Conservation (phyloP, 306 rosid genomes). For the Ceratonia siliqua region DNA sequence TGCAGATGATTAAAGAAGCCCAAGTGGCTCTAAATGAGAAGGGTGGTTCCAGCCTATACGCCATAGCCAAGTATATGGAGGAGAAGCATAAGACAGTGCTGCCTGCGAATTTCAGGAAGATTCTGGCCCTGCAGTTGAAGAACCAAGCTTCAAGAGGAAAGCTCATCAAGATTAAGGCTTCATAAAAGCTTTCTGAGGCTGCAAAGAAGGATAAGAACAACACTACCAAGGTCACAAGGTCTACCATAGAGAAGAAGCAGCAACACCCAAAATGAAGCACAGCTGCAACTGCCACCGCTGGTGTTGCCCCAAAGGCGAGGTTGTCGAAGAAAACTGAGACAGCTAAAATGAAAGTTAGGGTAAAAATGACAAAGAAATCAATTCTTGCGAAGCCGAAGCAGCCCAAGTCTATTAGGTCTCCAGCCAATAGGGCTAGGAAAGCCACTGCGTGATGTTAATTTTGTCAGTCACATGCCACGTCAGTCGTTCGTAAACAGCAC, state of each 20-base stretch:
- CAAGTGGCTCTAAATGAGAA: slow-evolving; percentile 61
- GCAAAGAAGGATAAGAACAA: slow-evolving; percentile 37
- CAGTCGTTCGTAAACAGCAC: too few species aligned
- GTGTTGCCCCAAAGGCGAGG: slow-evolving; percentile 12
- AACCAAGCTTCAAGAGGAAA: slow-evolving; percentile 66
- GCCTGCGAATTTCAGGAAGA: slow-evolving; percentile 76
- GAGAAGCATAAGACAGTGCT: slow-evolving; percentile 76
- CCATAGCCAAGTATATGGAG: slow-evolving; percentile 86
- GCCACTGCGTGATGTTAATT: background rate
- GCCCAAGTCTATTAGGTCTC: slow-evolving; percentile 70
- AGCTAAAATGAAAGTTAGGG: slow-evolving; percentile 21
- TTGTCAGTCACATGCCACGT: too few species aligned
- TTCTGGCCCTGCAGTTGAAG: slow-evolving; percentile 65
- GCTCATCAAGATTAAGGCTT: slow-evolving; percentile 71
- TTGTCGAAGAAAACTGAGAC: background rate
- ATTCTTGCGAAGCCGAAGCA: slow-evolving; percentile 64
- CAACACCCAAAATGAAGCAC: slow-evolving; percentile 13
- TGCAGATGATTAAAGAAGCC: slow-evolving; percentile 85
- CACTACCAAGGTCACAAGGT: slow-evolving; percentile 6
- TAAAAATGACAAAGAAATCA: slow-evolving; percentile 49
- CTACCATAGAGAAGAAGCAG: slow-evolving; percentile 27
- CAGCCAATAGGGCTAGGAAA: slow-evolving; percentile 60
- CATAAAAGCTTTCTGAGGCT: slow-evolving; percentile 59
- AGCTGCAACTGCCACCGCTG: background rate
- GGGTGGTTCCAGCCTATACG: slow-evolving; percentile 81